Evolutionary conservation across 805 yeast species (phyloP), one percentile per base, ranked within the genome.

Genomic region (Candida jianshihensis): DNA sequence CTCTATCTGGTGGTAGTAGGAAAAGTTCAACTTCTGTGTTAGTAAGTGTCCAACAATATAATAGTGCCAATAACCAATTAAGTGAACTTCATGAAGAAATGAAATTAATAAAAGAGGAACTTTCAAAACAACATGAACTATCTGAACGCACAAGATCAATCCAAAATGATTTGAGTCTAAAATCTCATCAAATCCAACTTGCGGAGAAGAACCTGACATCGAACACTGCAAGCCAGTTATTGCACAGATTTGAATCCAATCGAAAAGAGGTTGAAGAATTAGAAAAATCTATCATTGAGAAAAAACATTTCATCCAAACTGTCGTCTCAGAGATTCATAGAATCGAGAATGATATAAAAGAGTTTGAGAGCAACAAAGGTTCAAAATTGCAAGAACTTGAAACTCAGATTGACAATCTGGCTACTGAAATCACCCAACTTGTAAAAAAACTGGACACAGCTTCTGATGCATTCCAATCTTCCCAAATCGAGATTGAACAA

Each of bases 1-100:
- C 95, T 7, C 65, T 92, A 19, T 84, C 96, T 1, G 99, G 99
- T 33, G 97, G 97, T n/a, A 79, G 94, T 16, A 70, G 90, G 47
- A 77, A 69, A 43, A 65, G 66, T 33, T 63, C 73, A 13, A 68
- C 75, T 2, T 72, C 87, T 0, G 57, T 82, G 3, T 64, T 89
- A 38, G 56, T 75, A 10, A 75, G 73, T 30, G 74, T 88, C 55
- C 90, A 81, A 49, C 73, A 73, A 39, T 80, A 71, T 46, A 82
- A 83, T 48, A 56, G 51, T 13, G 50, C 72, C 11, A 61, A 63
- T 18, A 48, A 51, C 9, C 61, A 64, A 38, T 54, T 75, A 11
- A 57, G 59, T 14, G 51, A 44, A 3, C 49, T 76, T 26, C 73
- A 72, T 45, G 39, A 42, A 1, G 70, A 75, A 38, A 54, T 84